A percentile compares a stretch with the other conserved stretches of the same genome.
Evolutionary conservation across 768 basidiomycete species (phyloP).

Genomic region (Lactarius deliciosus): DNA sequence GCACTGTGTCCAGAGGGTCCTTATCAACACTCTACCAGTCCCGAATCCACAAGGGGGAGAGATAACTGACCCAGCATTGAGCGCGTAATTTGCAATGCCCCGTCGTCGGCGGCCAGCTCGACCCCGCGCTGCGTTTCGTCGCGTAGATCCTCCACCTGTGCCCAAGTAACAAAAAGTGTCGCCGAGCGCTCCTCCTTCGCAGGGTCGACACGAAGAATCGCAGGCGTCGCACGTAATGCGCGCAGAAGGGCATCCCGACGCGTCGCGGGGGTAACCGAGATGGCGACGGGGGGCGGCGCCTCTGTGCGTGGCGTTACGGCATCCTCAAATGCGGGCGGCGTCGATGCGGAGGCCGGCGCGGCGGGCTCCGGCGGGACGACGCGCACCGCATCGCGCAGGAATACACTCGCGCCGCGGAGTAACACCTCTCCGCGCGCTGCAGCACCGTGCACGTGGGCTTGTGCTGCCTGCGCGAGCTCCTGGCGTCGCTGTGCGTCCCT

Average conservation of each 20-base stretch:
- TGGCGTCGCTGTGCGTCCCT: slow-evolving; percentile 52
- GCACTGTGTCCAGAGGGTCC: slow-evolving; percentile 49
- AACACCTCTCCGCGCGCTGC: slow-evolving; percentile 48
- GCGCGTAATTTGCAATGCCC: slow-evolving; percentile 50
- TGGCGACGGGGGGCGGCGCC: slow-evolving; percentile 34
- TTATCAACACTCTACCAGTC: not conserved
- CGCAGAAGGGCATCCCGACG: slow-evolving; percentile 47
- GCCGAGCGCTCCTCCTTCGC: slow-evolving; percentile 55
- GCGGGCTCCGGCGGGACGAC: slow-evolving; percentile 79
- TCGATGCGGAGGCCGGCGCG: slow-evolving; percentile 29
- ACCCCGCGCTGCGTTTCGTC: slow-evolving; percentile 48
- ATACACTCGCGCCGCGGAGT: slow-evolving; percentile 54
- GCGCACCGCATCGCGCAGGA: slow-evolving; percentile 80
- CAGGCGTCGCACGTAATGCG: slow-evolving; percentile 71
- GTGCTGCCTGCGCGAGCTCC: slow-evolving; percentile 65
- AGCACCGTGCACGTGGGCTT: slow-evolving; percentile 64
- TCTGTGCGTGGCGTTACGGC: slow-evolving; percentile 75
- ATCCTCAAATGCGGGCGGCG: slow-evolving; percentile 44
- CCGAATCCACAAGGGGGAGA: not conserved
- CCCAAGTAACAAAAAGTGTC: slow-evolving; percentile 59
- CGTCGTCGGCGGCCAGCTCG: slow-evolving; percentile 50
- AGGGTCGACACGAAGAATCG: slow-evolving; percentile 75
- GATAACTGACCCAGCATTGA: slow-evolving; percentile 56
- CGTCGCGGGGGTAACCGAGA: slow-evolving; percentile 10
- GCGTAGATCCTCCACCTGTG: slow-evolving; percentile 54